phyloP scores from a whole-genome alignment of 129 eudicot genomes.

The Pulicaria dysenterica region DNA sequence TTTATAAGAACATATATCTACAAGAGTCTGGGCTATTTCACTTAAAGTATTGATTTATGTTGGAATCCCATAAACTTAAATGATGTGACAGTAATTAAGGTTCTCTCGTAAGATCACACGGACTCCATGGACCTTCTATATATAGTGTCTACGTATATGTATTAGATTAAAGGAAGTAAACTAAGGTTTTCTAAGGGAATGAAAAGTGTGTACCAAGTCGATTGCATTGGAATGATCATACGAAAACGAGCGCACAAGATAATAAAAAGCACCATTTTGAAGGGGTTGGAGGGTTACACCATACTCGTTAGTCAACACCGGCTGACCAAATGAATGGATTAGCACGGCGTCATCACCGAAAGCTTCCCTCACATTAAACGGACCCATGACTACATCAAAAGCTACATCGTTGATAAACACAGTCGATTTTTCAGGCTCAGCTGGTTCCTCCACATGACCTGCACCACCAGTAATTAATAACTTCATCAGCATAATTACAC shows the following conservation, averaged over 20 bases:
- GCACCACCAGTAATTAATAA: conserved; percentile 37
- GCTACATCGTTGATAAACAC: conserved; percentile 84
- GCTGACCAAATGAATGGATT: conserved; percentile 69
- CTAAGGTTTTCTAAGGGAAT: background rate
- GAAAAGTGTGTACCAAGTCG: conserved; percentile 47
- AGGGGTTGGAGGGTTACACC: conserved; percentile 89
- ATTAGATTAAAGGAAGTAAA: background rate
- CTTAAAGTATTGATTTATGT: no score
- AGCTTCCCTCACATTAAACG: conserved; percentile 69
- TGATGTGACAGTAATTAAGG: no score
- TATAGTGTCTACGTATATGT: no score
- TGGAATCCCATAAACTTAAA: no score
- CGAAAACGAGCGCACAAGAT: conserved; percentile 55
- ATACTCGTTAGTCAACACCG: conserved; percentile 78
- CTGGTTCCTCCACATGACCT: conserved; percentile 54
- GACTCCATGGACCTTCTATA: no score
- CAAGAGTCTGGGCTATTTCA: no score
- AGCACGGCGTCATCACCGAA: conserved; percentile 84
- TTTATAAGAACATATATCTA: no score
- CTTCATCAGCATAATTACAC: background rate
- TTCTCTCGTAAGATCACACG: no score
- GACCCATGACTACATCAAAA: conserved; percentile 70
- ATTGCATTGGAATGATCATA: conserved; percentile 42
- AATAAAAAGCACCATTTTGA: conserved; percentile 77
- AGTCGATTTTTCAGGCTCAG: conserved; percentile 47